These are phyloP conservation scores for Anisodus acutangulus DNA, from an alignment of 257 asterid species.

Conservation along the genomic window DNA sequence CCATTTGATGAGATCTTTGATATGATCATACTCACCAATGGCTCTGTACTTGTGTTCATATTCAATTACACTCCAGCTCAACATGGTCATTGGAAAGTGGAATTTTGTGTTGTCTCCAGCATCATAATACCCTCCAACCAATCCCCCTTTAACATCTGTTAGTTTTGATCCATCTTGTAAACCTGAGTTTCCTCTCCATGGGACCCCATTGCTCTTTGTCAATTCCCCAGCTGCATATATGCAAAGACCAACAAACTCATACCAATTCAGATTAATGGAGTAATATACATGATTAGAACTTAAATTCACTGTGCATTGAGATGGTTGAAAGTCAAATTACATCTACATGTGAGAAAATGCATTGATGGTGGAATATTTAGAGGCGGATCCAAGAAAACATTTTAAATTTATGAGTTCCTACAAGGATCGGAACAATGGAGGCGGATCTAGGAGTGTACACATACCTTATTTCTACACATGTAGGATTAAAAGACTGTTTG, in stretches of 20 bases:
- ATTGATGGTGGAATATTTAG: background rate
- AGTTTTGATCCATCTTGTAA: constrained; percentile 67
- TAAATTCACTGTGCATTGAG: background rate
- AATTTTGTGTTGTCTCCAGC: constrained; percentile 85
- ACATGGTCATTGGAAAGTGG: constrained; percentile 88
- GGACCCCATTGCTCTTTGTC: constrained; percentile 63
- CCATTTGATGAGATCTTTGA: constrained; percentile 77
- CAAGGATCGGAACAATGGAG: background rate
- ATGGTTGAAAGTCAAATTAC: background rate
- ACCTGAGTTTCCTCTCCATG: constrained; percentile 89
- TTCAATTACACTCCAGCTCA: constrained; percentile 92
- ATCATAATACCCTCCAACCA: constrained; percentile 90
- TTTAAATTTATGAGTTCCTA: background rate
- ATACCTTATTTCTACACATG: no score
- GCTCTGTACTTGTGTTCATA: constrained; percentile 80
- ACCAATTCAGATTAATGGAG: background rate
- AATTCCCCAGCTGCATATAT: constrained; percentile 71
- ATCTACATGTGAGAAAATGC: background rate
- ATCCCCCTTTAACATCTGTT: constrained; percentile 68
- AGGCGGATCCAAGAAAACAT: background rate
- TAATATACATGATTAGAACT: background rate
- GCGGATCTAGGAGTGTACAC: no score
- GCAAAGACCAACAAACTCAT: background rate
- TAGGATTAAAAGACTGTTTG: no score
- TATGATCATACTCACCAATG: constrained; percentile 72